Evolutionary conservation across 768 basidiomycete species (phyloP), one percentile per base, ranked within the genome.

Genomic region (Trametes cinnabarina): DNA sequence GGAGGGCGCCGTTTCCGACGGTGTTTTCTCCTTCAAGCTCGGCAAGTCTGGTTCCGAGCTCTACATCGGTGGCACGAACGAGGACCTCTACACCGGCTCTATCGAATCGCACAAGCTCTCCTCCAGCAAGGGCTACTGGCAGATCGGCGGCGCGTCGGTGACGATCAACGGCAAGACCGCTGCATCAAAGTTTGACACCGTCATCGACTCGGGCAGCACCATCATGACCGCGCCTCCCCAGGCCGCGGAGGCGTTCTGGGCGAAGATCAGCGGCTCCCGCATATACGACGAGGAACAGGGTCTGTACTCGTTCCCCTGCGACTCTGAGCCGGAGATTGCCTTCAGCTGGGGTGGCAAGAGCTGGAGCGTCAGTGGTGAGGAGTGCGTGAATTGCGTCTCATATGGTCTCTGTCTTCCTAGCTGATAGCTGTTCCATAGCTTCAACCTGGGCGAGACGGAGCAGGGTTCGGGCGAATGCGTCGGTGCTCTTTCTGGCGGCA

Each of bases 11-110:
- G 55, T 56, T 23, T 19, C 60, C 25, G 37, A 62, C 25, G 39
- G 65, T 66, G 48, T 52, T 44, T 68, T 69, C 52, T 64, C 68
- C 43, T 63, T 72, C 28, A 69, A 65, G 60, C 65, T 68, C 14
- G 62, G 68, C 11, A 20, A 57, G 4, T 52, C 54, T 22, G 51
- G 59, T 30, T 52, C 60, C 17, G 67, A 74, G 62, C 67, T 77
- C 19, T 71, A 65, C 62, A 60, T 77, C 41, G 76, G 76, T 12
- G 74, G 74, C 47, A 64, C 66, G 23, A 69, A 77, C 58, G 48
- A 65, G 4, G 56, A 68, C 25, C 69, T 69, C 47, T 75, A 69
- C 65, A 65, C 65, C 39, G 72, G 73, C 9, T 41, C 62, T 5
- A 64, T 75, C 54, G 67, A 65, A 40, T 74, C 61, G 34, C 64